These are phyloP conservation scores for Phialemoniopsis sp. DNA, from an alignment of 2,329 filamentous ascomycete genomes.

Conservation along the genomic window DNA sequence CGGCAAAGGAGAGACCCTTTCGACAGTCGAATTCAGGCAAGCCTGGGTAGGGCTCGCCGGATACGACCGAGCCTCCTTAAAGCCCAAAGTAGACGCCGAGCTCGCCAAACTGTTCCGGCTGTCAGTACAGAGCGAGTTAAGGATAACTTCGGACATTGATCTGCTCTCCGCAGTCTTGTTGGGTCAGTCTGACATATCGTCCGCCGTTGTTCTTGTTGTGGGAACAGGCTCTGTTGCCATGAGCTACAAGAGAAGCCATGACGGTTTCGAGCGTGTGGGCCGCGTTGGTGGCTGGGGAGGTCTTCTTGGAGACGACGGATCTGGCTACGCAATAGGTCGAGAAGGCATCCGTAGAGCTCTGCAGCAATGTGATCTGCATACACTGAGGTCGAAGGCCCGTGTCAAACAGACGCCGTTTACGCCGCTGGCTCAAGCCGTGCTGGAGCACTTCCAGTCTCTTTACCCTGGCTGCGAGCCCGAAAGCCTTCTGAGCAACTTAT, in stretches of 20 bases:
- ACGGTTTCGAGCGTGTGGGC: slow-evolving; percentile 17
- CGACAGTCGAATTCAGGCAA: slow-evolving; percentile 13
- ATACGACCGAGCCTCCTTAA: slow-evolving; percentile 26
- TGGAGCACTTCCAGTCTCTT: no score
- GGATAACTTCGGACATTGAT: slow-evolving; percentile 32
- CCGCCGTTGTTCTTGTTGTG: slow-evolving; percentile 30
- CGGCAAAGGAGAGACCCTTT: slow-evolving; percentile 6
- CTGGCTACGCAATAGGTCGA: slow-evolving; percentile 32
- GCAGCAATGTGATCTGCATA: slow-evolving; percentile 18
- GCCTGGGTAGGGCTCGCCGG: slow-evolving; percentile 35
- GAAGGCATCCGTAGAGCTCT: slow-evolving; percentile 26
- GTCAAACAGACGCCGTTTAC: no score
- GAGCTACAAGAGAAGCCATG: slow-evolving; percentile 20
- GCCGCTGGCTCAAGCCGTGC: no score
- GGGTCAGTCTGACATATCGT: slow-evolving; percentile 9
- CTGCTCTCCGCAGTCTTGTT: slow-evolving; percentile 23
- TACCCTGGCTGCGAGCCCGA: not conserved
- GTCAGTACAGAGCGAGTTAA: slow-evolving; percentile 12
- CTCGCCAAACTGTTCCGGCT: slow-evolving; percentile 22
- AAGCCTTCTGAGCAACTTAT: not conserved
- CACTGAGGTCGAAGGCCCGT: not conserved
- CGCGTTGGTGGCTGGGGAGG: slow-evolving; percentile 38
- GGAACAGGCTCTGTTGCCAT: slow-evolving; percentile 39
- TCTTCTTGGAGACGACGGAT: slow-evolving; percentile 37
- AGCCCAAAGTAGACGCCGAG: slow-evolving; percentile 15